These are phyloP conservation scores for Gossypium bickii DNA, from an alignment of 345 rosid genomes.

Conservation along the genomic window DNA sequence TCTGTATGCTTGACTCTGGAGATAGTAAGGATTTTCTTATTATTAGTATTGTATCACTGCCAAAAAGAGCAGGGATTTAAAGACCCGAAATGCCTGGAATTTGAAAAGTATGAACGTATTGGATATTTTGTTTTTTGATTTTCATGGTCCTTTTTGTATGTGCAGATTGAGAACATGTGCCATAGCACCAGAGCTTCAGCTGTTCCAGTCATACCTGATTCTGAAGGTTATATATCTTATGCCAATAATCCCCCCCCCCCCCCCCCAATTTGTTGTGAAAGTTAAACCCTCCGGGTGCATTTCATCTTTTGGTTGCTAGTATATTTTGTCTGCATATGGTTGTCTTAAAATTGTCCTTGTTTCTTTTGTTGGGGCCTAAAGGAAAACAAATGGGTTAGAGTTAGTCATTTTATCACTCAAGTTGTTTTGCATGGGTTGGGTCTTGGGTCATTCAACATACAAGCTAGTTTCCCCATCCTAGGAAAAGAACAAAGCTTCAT, in stretches of 20 bases:
- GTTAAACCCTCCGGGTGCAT: not conserved
- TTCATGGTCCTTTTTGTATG: conserved; percentile 6
- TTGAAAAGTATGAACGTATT: not conserved
- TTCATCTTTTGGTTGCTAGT: not conserved
- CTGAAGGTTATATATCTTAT: conserved; percentile 56
- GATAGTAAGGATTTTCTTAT: not conserved
- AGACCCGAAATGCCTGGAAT: no score
- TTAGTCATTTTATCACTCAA: not conserved
- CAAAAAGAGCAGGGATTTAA: not conserved
- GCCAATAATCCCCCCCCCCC: not conserved
- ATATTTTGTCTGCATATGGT: not conserved
- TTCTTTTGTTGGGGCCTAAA: not conserved
- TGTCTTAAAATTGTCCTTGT: conserved; percentile 1
- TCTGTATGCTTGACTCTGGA: not conserved
- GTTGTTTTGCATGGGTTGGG: not conserved
- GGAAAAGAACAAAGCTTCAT: not conserved
- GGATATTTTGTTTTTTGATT: not conserved
- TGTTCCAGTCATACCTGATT: conserved; percentile 83
- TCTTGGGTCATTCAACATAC: not conserved
- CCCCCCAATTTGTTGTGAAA: not conserved
- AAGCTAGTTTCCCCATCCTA: not conserved
- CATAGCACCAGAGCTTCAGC: conserved; percentile 68
- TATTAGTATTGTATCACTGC: not conserved
- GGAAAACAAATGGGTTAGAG: not conserved
- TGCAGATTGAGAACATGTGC: conserved; percentile 88